Base-by-base conservation (phyloP, 192 early-diverging fungal species). In the Coemansia erecta region DNA sequence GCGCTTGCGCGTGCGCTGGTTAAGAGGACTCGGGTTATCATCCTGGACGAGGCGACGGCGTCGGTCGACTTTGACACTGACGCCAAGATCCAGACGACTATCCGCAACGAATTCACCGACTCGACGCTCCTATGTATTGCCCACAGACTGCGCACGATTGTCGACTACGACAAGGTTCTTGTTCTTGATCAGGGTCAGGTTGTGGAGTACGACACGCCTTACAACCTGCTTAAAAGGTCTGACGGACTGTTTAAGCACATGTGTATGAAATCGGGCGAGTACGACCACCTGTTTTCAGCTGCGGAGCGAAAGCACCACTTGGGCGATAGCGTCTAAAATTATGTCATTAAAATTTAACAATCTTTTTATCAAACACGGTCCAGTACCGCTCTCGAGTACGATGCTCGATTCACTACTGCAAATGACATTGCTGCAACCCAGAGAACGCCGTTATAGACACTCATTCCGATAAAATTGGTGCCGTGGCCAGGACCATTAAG, bases 251-350 rank as follows among this genome's bases (percentile, higher is more conserved):
- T 87, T 55, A 81, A 68, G 35, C 79, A 80, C 40, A 93, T 97
- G 91, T 93, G 90, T 52, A 81, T 86, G 15, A 86, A 89, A 47
- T 89, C 88, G 35, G 90, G 92, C 3, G 93, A 95, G 62, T 90
- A 85, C 68, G 80, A 82, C 8, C 81, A 89, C 8, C 62, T 97
- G 53, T 56, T 86, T 35, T 82, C 82, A 21, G 83, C 92, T 33
- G 87, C 87, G 0, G 80, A 85, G 64, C 65, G 67, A 54, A 74
- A 71, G 68, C 66, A 79, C 60, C 76, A 70, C 37, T 11, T 37
- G 1, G 35, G 35, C 10, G 8, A 37, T 37, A 7, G 35, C 8
- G 35, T 37, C 35, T 37, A 37, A 37, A 37, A 37, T 37, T 37
- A 37, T 10, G 10, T 1, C 35, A 37, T 37, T 37, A 37, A 37